Evolutionary conservation across 2,329 filamentous ascomycete species (phyloP), one percentile per base, ranked within the genome.

Genomic region (Trichothecium roseum): DNA sequence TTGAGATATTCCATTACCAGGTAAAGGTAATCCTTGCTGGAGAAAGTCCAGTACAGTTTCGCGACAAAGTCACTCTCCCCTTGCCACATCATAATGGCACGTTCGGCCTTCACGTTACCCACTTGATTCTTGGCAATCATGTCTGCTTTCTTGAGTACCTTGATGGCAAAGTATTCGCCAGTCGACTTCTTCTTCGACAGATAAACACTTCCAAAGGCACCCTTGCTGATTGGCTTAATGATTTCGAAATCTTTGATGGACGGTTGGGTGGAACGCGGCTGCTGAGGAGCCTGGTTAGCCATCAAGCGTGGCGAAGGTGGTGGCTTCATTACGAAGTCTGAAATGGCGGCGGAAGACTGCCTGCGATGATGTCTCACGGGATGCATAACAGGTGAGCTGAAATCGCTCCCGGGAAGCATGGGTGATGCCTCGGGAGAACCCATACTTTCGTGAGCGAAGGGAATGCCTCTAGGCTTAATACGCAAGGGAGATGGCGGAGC

Each of bases 31-130:
- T 98, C 91, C 54, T 98, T 98, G 69, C 89, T 98, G 4, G 91
- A 94, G 53, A 98, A 98, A 0, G 91, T 98, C 93, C 93, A 98
- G 63, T 96, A 98, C 10, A 98, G 72, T 63, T 98, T 98, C 18
- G 91, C 91, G 39, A 98, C 91, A 55, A 98, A 98, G 40, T 98
- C 91, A 56, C 93, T 98, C 58, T 96, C 87, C 16, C 91, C 91
- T 62, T 98, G 91, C 85, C 91, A 96, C 91, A 98, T 98, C 91
- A 98, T 96, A 54, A 98, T 98, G 16, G 93, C 93, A 45, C 91
- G 77, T 60, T 98, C 91, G 8, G 93, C 91, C 60, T 98, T 96
- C 51, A 98, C 91, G 52, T 98, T 98, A 46, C 91, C 94, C 47
- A 98, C 88, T 55, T 98, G 91, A 56, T 98, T 98, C 62, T 98